Percentiles rank a stretch among this genome's conserved stretches.
phyloP scores from a whole-genome alignment of 1,284 basidiomycete genomes.

The Trametes sp. region DNA sequence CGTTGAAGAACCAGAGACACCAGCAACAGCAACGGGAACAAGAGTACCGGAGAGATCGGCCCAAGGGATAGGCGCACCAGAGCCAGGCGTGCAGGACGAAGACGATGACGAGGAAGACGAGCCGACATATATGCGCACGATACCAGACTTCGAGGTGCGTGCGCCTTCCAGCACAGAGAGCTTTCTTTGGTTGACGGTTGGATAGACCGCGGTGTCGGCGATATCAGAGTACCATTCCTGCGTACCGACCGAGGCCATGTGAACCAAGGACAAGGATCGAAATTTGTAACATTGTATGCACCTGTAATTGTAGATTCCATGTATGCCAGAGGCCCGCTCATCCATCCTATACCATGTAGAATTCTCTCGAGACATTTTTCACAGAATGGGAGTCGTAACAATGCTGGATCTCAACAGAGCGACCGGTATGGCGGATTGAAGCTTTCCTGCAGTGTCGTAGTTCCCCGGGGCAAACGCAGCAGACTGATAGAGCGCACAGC shows the following conservation, averaged over 20 bases:
- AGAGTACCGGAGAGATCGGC: neutral
- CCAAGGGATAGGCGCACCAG: neutral
- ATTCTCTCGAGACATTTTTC: neutral
- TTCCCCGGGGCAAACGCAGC: too few species aligned
- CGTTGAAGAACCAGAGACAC: neutral
- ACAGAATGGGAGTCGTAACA: too few species aligned
- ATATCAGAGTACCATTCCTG: conserved; percentile 24
- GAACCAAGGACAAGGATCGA: neutral
- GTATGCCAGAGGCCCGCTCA: neutral
- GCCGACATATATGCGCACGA: conserved; percentile 16
- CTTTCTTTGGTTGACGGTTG: neutral
- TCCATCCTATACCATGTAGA: neutral
- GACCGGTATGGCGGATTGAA: too few species aligned
- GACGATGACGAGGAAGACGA: conserved; percentile 10
- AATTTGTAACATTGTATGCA: neutral
- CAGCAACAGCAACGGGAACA: neutral
- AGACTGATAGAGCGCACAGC: too few species aligned
- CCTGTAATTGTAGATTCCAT: neutral
- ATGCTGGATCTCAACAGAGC: too few species aligned
- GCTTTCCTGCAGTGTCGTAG: too few species aligned
- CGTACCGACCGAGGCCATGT: neutral
- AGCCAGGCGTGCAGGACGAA: neutral
- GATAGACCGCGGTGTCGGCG: conserved; percentile 29
- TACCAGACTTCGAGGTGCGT: conserved; percentile 29
- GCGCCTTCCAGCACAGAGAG: neutral